Base-by-base conservation (phyloP, 345 rosid genomes). In the Anastatica hierochuntica region DNA sequence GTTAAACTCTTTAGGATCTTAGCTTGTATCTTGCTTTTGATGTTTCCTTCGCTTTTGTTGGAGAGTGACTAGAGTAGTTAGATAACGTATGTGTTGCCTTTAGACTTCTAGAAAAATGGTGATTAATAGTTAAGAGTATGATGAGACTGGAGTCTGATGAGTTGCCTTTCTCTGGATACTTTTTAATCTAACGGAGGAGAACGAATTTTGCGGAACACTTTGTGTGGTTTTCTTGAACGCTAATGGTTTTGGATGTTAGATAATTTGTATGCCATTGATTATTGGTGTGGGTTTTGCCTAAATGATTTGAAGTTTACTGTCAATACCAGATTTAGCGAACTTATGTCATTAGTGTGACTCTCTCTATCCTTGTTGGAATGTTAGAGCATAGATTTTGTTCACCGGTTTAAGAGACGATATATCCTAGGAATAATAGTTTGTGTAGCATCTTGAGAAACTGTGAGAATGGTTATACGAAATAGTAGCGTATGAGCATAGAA, bases 1-100 rank as follows among this genome's bases (percentile, higher is more conserved):
- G 76, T 71, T 72, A 70, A 64, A 21, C 2, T 76, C 77, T 68
- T 69, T 78, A 64, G 77, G 77, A 61, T 64, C 49, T 48, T 23
- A 40, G 17, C n/a, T 51, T 15, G 38, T 52, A 33, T 44, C 10
- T 14, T 40, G 52, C 43, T 35, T n/a, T n/a, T 64, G 8, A 10
- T 48, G 8, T 27, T n/a, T 27, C 31, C 7, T 27, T 27, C 31
- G 8, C 3, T 50, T 30, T 34, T 43, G 4, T 43, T 33, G 59
- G 60, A 43, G 24, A n/a, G 20, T 29, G 42, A 20, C 36, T 43
- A 8, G 13, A 33, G 26, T 34, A 16, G 18, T 31, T 56, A 31
- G 40, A 27, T 33, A 49, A 47, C 24, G 3, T 10, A 26, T 12
- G n/a, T 30, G 9, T 49, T 41, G 21, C 37, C 27, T 35, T 24